A percentile compares a stretch with the other conserved stretches of the same genome.
Conservation (phyloP, 1,284 basidiomycete species). For the Rhodotorula sp. region DNA sequence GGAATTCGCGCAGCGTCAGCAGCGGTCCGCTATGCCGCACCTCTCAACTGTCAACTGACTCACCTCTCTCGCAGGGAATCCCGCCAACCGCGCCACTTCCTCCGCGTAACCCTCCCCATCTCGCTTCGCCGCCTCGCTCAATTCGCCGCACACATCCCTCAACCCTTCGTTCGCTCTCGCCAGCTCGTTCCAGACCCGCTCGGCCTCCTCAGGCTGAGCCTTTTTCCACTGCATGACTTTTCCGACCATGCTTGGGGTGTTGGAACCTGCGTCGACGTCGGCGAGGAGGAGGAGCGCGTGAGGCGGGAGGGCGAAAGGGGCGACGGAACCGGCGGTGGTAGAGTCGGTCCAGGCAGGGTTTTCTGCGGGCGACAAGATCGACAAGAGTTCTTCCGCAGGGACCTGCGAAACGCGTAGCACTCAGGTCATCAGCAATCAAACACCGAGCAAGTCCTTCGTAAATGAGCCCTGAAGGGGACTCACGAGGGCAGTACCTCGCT, state of each 20-base stretch:
- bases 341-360: slow-evolving; percentile 61
- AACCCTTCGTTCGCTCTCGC: slow-evolving; percentile 21
- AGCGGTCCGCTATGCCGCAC: neutral
- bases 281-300: slow-evolving; percentile 77
- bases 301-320: slow-evolving; percentile 74
- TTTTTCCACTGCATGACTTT: slow-evolving; percentile 84
- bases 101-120: neutral
- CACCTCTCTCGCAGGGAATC: slow-evolving; percentile 8
- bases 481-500: neutral
- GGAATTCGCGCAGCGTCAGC: neutral
- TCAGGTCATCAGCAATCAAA: neutral
- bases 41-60: neutral
- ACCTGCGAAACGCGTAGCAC: slow-evolving; percentile 1
- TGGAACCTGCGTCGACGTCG: slow-evolving; percentile 88
- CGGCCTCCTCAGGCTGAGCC: slow-evolving; percentile 57
- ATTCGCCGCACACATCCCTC: slow-evolving; percentile 6
- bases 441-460: neutral
- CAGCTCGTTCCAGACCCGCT: slow-evolving; percentile 45
- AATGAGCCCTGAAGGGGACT: neutral
- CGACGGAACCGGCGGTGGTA: slow-evolving; percentile 54
- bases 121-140: neutral
- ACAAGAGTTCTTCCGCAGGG: slow-evolving; percentile 10
- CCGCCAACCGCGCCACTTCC: slow-evolving; percentile 1
- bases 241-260: slow-evolving; percentile 85
- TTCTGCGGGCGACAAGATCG: slow-evolving; percentile 54